Evolutionary conservation across 768 basidiomycete genomes (phyloP), one percentile per base, ranked within the genome.

Genomic region (Leucosporidium yakuticum): DNA sequence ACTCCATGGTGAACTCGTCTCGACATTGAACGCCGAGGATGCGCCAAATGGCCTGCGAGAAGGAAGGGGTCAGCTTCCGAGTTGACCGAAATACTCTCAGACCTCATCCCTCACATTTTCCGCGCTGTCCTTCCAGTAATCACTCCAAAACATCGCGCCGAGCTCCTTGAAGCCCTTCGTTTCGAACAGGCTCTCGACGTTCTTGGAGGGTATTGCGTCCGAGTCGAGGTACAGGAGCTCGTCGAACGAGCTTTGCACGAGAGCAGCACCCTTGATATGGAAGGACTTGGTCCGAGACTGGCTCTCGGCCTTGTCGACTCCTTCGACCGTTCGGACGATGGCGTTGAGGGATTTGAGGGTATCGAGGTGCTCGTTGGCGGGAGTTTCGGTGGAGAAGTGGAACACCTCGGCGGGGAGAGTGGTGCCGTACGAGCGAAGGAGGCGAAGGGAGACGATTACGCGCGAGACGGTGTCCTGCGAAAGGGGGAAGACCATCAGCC

Each of bases 1-100:
- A 80, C 59, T 82, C 81, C 70, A 78, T 77, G 62, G 81, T 80
- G 79, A 78, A 81, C 68, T 82, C 81, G 68, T 81, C 80, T 17
- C 81, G 69, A 63, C 81, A 82, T 57, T 81, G 77, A 2, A 80
- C 77, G 44, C 79, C 80, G 49, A 81, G 70, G 59, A 81, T 78
- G 4, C 78, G 73, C 80, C 80, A 81, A 53, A 82, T 79, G 0
- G 65, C 68, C 31, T 69, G 60, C 17, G 23, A 23, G 31, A 53
- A 4, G 44, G 21, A 4, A n/a, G n/a, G n/a, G n/a, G n/a, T n/a
- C n/a, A n/a, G n/a, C n/a, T n/a, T n/a, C n/a, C n/a, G 4, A 25
- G 34, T n/a, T 4, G 21, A 25, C 3, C 20, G 8, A 50, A 27
- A 27, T 27, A 12, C 12, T 12, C 47, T 48, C 47, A 12, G 32